Evolutionary conservation across 2,329 filamentous ascomycete species (phyloP).

Genomic region (Sarocladium oryzae): DNA sequence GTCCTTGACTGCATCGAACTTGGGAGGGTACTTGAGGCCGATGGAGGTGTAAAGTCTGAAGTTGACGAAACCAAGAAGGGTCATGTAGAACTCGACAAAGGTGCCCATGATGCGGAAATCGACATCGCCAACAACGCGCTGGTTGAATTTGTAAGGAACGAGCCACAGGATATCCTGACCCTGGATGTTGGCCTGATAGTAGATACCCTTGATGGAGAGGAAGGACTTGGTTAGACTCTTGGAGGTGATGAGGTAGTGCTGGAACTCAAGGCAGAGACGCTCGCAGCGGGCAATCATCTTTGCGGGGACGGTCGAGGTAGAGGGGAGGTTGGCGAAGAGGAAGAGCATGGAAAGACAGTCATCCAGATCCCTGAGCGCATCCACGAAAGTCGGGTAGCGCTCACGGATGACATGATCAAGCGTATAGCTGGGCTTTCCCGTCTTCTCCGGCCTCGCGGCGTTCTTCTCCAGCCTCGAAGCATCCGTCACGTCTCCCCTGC

Average conservation of each 20-base stretch:
- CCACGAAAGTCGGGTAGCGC: slow-evolving; percentile 93
- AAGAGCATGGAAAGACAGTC: slow-evolving; percentile 97
- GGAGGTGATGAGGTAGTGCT: slow-evolving; percentile 93
- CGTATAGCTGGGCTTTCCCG: slow-evolving; percentile 80
- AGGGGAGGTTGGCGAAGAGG: slow-evolving; percentile 93
- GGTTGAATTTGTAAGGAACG: slow-evolving; percentile 96
- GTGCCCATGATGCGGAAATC: slow-evolving; percentile 99
- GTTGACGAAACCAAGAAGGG: slow-evolving; percentile 90
- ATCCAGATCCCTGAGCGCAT: slow-evolving; percentile 89
- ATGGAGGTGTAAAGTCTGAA: slow-evolving; percentile 88
- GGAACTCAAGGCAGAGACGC: slow-evolving; percentile 87
- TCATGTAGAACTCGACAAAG: slow-evolving; percentile 98
- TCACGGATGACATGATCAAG: slow-evolving; percentile 97
- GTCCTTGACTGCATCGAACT: slow-evolving; percentile 81
- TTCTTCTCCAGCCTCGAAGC: slow-evolving; percentile 81
- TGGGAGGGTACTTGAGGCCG: slow-evolving; percentile 91
- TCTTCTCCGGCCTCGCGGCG: slow-evolving; percentile 83
- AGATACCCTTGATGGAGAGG: slow-evolving; percentile 97
- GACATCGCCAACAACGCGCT: slow-evolving; percentile 85
- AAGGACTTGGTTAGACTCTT: slow-evolving; percentile 93
- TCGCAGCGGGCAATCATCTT: slow-evolving; percentile 97
- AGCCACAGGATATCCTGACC: slow-evolving; percentile 97
- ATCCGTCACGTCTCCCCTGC: slow-evolving; percentile 84
- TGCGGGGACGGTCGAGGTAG: slow-evolving; percentile 78
- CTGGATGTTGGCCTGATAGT: slow-evolving; percentile 96